Evolutionary conservation across 768 basidiomycete genomes (phyloP).

Genomic region (Solioccasus polychromus): DNA sequence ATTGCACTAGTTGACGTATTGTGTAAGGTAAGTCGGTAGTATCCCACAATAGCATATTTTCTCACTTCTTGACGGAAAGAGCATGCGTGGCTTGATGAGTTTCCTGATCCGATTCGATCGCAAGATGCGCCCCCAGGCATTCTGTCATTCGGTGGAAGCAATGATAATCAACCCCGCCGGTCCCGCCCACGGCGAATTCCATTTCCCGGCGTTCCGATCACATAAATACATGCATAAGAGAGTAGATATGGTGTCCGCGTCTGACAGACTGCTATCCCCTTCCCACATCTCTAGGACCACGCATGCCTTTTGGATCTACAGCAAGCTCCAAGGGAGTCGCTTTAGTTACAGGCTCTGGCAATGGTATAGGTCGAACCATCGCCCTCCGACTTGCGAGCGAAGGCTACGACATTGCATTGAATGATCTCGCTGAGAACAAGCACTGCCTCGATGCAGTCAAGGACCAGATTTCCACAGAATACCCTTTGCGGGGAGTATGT

Average conservation of each 20-base stretch:
- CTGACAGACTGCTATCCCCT: not conserved
- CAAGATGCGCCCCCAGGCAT: too few species aligned
- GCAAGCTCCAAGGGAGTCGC: constrained; percentile 27
- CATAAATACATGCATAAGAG: too few species aligned
- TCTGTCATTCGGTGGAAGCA: too few species aligned
- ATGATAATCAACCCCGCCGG: too few species aligned
- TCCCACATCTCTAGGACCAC: not conserved
- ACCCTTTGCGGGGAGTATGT: constrained; percentile 9
- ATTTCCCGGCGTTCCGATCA: too few species aligned
- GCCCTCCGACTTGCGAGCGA: constrained; percentile 36
- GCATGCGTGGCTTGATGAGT: too few species aligned
- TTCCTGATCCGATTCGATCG: too few species aligned
- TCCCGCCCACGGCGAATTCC: too few species aligned
- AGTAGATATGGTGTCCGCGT: not conserved
- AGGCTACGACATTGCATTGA: constrained; percentile 35
- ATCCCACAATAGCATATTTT: too few species aligned
- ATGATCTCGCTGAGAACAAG: constrained; percentile 30
- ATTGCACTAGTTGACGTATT: too few species aligned
- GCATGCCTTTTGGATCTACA: constrained; percentile 7
- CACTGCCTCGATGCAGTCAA: constrained; percentile 11
- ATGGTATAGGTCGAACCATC: constrained; percentile 34
- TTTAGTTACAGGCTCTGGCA: constrained; percentile 31
- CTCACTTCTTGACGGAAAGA: too few species aligned
- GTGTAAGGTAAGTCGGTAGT: too few species aligned
- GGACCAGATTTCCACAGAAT: constrained; percentile 12